Evolutionary conservation across 495 filamentous ascomycete species (phyloP), one percentile per base, ranked within the genome.

Genomic region (Xylaria scruposa): DNA sequence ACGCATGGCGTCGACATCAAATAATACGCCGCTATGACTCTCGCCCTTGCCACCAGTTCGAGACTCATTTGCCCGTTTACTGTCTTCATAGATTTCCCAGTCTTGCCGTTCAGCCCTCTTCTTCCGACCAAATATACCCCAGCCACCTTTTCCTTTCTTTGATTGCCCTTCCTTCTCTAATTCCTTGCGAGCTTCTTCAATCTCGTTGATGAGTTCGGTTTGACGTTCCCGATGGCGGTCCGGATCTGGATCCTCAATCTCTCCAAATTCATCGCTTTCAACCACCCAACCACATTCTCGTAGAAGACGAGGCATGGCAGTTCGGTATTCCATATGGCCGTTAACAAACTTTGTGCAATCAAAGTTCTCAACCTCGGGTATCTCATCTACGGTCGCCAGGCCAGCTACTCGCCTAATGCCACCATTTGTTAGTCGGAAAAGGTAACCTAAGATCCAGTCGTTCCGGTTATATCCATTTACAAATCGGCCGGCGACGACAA

Each of bases 401-500:
- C 96, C 96, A 6, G 94, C 94, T 0, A 99, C 90, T 21, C 92
- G 91, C 81, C 92, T 90, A 78, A 99, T 95, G 62, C 96, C 97
- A 67, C 96, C 96, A 74, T 90, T 91, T 21, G 96, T 99, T 8
- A 97, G 89, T 12, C 96, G 93, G 86, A 99, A 99, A 7, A 99
- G 88, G 76, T 99, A 99, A 5, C 96, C 95, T 40, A 99, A 81
- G 77, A 99, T 98, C 96, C 97, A 99, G 80, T 99, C 96, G 76
- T 95, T 97, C 24, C 88, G 91, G 54, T 95, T 91, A 81, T 97
- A 98, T 7, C 94, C 96, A 78, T 97, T 99, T 61, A 99, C 91
- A 74, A 97, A 98, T 46, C 95, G 87, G 6, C 97, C 96, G 12
- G 93, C 87, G 1, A 99, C 93, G 8, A 97, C 92, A 40, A 90